A percentile compares a stretch with the other conserved stretches of the same genome.
Evolutionary conservation across 345 rosid genomes (phyloP).

Genomic region (Chamaenerion angustifolium): DNA sequence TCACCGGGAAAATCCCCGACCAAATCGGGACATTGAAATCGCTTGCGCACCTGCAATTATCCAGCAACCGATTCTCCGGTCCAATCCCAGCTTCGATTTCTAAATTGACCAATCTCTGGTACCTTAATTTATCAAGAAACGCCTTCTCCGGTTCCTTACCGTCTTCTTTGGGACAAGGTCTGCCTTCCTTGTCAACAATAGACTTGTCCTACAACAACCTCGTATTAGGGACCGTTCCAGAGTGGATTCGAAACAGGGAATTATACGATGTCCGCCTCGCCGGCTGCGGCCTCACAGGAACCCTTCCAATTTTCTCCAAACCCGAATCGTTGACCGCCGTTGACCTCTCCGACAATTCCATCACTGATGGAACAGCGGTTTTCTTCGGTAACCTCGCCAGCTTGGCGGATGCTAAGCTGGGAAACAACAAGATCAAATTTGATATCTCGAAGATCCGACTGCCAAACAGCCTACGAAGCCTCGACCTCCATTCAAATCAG

Average conservation of each 20-base stretch:
- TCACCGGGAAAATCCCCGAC: slow-evolving; percentile 52
- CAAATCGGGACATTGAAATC: slow-evolving; percentile 52
- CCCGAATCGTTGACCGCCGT: slow-evolving; percentile 46
- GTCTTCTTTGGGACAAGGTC: slow-evolving; percentile 23
- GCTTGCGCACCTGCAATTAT: slow-evolving; percentile 49
- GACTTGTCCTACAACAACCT: slow-evolving; percentile 83
- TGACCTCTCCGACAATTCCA: slow-evolving; percentile 61
- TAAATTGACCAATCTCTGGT: slow-evolving; percentile 62
- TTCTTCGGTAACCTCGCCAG: slow-evolving; percentile 46
- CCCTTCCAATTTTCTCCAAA: slow-evolving; percentile 47
- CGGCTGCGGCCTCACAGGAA: slow-evolving; percentile 65
- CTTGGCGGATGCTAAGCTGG: slow-evolving; percentile 54
- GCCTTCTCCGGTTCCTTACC: slow-evolving; percentile 59
- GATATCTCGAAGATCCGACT: slow-evolving; percentile 42
- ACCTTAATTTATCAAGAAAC: slow-evolving; percentile 74
- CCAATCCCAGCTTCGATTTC: slow-evolving; percentile 59
- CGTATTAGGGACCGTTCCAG: slow-evolving; percentile 51
- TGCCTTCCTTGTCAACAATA: slow-evolving; percentile 59
- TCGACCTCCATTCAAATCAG: slow-evolving; percentile 63
- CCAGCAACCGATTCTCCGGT: slow-evolving; percentile 51
- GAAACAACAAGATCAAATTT: slow-evolving; percentile 59
- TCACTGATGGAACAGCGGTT: slow-evolving; percentile 41
- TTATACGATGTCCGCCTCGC: slow-evolving; percentile 64
- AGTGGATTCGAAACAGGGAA: slow-evolving; percentile 48
- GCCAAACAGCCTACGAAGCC: slow-evolving; percentile 41